Evolutionary conservation across 2,329 filamentous ascomycete species (phyloP).

Genomic region (Talaromyces sp.): DNA sequence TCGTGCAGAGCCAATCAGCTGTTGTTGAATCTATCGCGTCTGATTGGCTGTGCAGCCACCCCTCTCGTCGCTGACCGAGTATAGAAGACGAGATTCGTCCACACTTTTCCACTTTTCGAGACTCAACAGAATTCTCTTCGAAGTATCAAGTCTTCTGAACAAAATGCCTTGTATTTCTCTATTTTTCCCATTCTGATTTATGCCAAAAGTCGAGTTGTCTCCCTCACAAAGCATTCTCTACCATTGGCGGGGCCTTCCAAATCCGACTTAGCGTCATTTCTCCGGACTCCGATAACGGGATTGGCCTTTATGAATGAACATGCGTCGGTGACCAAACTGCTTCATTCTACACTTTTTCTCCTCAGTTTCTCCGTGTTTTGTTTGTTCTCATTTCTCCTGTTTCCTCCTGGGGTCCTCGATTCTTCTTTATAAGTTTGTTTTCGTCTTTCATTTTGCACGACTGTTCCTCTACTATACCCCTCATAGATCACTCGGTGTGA

Average conservation of each 20-base stretch:
- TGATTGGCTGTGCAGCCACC: constrained; percentile 9
- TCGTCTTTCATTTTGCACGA: not conserved
- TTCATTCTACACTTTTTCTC: not conserved
- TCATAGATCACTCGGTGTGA: not conserved
- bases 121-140: too few relatives aligned
- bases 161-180: not conserved
- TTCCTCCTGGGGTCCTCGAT: not conserved
- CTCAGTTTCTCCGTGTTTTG: not conserved
- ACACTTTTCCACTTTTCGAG: not conserved
- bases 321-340: constrained; percentile 5
- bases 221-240: not conserved
- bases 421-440: not conserved
- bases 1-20: not conserved
- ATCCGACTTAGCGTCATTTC: constrained; percentile 12
- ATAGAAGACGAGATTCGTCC: not conserved
- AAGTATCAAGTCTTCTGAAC: not conserved
- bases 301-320: not conserved
- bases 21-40: not conserved
- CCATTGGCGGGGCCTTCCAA: constrained; percentile 11
- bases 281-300: constrained; percentile 16
- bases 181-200: not conserved
- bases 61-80: constrained; percentile 15
- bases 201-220: not conserved
- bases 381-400: not conserved
- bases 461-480: not conserved